Evolutionary conservation across 1,139 yeast genomes (phyloP).

Genomic region (Candida glucosophila): DNA sequence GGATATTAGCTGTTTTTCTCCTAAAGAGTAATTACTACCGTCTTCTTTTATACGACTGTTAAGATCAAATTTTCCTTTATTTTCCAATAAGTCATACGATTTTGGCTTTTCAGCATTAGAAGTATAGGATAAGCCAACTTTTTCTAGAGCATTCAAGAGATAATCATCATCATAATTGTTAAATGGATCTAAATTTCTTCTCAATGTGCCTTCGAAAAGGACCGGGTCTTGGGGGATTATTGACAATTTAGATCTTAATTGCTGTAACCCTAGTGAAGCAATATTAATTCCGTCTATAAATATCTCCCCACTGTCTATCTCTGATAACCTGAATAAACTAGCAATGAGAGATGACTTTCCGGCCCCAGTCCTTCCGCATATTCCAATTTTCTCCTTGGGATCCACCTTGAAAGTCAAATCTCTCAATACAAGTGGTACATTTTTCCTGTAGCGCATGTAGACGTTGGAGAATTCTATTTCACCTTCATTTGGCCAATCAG

Average conservation of each 20-base stretch:
- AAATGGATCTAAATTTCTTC: conserved; percentile 72
- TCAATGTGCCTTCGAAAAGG: conserved; percentile 71
- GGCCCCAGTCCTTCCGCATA: conserved; percentile 78
- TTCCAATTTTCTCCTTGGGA: conserved; percentile 59
- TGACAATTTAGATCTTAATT: conserved; percentile 67
- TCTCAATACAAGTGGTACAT: conserved; percentile 65
- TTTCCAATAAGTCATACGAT: conserved; percentile 6
- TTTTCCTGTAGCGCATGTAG: conserved; percentile 63
- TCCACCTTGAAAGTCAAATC: conserved; percentile 37
- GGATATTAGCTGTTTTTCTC: conserved; percentile 34
- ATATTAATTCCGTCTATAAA: conserved; percentile 55
- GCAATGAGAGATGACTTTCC: conserved; percentile 67
- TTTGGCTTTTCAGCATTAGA: conserved; percentile 7
- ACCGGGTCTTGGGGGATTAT: conserved; percentile 96
- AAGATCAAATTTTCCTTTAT: conserved; percentile 25
- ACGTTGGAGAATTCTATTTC: conserved; percentile 51
- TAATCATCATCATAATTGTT: conserved; percentile 20
- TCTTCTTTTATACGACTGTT: conserved; percentile 32
- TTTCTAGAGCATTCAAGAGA: conserved; percentile 27
- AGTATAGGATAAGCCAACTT: conserved; percentile 22
- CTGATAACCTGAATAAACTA: conserved; percentile 55
- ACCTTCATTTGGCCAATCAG: conserved; percentile 38
- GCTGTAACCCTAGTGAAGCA: conserved; percentile 60
- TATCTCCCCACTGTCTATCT: conserved; percentile 43
- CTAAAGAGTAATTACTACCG: conserved; percentile 31